These are phyloP conservation scores for Heteromeles arbutifolia DNA, from an alignment of 306 rosid genomes.

Conservation along the genomic window DNA sequence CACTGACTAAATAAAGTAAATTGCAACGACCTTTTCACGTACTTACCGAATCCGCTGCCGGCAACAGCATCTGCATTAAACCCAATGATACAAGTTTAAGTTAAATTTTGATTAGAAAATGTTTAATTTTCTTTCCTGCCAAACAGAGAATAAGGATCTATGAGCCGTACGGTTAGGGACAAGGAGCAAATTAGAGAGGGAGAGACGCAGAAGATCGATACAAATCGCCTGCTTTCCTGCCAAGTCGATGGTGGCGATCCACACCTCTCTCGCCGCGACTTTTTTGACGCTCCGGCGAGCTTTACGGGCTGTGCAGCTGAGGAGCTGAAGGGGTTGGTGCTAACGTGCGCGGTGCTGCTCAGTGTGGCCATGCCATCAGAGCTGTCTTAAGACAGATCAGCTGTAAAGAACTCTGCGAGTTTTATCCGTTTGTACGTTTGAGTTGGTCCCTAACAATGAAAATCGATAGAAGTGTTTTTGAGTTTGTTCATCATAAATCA, in stretches of 20 bases:
- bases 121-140: neutral
- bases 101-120: neutral
- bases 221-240: conserved; percentile 59
- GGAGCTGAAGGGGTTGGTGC: conserved; percentile 22
- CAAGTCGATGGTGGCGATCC: conserved; percentile 42
- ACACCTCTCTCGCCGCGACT: conserved; percentile 35
- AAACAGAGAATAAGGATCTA: neutral
- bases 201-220: conserved; percentile 52
- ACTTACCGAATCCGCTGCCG: conserved; percentile 56
- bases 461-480: too few species aligned
- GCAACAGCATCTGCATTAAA: conserved; percentile 50
- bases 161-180: conserved; percentile 37
- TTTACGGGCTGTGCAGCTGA: neutral
- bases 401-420: neutral
- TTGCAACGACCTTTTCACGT: conserved; percentile 54
- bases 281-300: neutral
- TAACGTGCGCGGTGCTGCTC: conserved; percentile 34
- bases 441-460: too few species aligned
- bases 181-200: conserved; percentile 48
- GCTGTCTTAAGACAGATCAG: neutral
- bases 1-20: neutral
- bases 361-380: conserved; percentile 32
- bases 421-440: conserved; percentile 9
- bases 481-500: too few species aligned
- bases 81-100: neutral